These are phyloP conservation scores for Amyloporia xantha DNA, from an alignment of 768 basidiomycete species.

Conservation along the genomic window DNA sequence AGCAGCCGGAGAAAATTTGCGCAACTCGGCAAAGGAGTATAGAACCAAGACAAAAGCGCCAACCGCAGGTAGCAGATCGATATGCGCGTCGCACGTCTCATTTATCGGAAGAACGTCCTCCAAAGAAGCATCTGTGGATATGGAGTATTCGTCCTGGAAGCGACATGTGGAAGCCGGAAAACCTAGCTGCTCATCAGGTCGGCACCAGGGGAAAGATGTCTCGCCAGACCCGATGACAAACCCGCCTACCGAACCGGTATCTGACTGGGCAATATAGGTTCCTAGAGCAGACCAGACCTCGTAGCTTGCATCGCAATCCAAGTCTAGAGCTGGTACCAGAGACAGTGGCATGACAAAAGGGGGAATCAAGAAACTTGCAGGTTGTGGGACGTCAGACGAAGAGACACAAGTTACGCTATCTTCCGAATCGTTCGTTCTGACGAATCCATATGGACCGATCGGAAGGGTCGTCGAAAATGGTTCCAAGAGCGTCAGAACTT, in stretches of 20 bases:
- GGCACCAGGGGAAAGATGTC: constrained; percentile 8
- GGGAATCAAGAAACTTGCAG: constrained; percentile 49
- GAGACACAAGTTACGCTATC: constrained; percentile 15
- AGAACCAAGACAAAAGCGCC: constrained; percentile 32
- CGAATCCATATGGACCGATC: constrained; percentile 36
- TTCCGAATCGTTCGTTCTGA: no score
- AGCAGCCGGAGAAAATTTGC: constrained; percentile 24
- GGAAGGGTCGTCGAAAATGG: constrained; percentile 32
- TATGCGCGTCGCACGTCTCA: not conserved
- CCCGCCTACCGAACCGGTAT: constrained; percentile 31
- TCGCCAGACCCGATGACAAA: constrained; percentile 22
- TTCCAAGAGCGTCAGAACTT: constrained; percentile 31
- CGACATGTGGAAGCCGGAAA: no score
- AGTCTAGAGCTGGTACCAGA: constrained; percentile 15
- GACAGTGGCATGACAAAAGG: constrained; percentile 47
- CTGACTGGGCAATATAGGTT: constrained; percentile 18
- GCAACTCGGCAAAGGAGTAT: constrained; percentile 29
- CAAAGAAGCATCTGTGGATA: not conserved
- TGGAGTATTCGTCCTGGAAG: no score
- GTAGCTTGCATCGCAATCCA: not conserved
- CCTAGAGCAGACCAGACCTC: constrained; percentile 26
- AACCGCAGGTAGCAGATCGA: not conserved
- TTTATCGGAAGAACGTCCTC: not conserved
- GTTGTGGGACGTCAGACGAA: constrained; percentile 26
- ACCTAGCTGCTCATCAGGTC: not conserved